Evolutionary conservation across 2,329 filamentous ascomycete genomes (phyloP), one percentile per base, ranked within the genome.

Genomic region (Chaetomium olivaceum): DNA sequence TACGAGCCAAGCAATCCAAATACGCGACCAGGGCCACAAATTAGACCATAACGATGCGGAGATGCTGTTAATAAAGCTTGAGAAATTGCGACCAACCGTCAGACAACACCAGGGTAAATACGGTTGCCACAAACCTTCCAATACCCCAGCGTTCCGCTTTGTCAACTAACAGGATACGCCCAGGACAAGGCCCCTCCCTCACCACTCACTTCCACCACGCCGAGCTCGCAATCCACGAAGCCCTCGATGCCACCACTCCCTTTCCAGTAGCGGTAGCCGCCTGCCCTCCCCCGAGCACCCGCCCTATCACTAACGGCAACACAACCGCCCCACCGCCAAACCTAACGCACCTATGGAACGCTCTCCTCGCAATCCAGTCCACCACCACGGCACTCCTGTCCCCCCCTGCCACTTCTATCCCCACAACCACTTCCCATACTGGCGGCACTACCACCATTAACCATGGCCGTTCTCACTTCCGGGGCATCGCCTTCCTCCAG

Each of bases 401-500:
- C 12, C 36, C 14, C 33, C 33, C 33, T 11, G 14, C 33, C 33
- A 36, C 33, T 36, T 12, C 33, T 9, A 31, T 16, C 6, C 12
- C 36, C 36, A 39, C 16, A 4, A 4, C 36, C 12, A 5, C 16
- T 5, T 39, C 12, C 36, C 36, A 39, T 5, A n/a, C n/a, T n/a
- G n/a, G n/a, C n/a, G n/a, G n/a, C 31, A 8, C 4, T 9, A 2
- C 31, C 9, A 33, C 31, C 31, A 33, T 3, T 29, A 29, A 29
- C 27, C 27, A 29, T 6, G 3, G 55, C 36, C 8, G 1, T 29
- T 2, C 46, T 33, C 14, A n/a, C 33, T 14, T 76, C 8, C 54
- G 74, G n/a, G 76, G 75, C 2, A 69, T 76, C 2, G 73, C 77
- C 0, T 78, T 79, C 62, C 71, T 75, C 39, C 76, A 77, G 52